Base-by-base conservation (phyloP, 169 alveolate genomes). In the Eimeria necatrix region DNA sequence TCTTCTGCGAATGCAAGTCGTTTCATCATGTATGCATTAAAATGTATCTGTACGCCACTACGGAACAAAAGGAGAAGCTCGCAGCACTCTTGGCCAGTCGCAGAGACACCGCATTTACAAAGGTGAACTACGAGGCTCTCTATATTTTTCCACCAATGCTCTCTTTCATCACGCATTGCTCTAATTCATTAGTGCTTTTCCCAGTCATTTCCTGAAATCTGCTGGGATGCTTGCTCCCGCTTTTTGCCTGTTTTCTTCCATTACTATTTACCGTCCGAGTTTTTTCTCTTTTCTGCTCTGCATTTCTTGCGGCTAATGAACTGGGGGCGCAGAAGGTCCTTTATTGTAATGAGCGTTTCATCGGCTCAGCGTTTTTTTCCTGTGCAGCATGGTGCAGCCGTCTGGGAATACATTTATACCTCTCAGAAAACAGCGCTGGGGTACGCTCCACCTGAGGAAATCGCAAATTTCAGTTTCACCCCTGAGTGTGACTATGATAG, bases 341-440 rank as follows among this genome's bases (percentile, higher is more conserved):
- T 2, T 32, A 32, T 2, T 32, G 41, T 32, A 32, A 0, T 32
- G 41, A 32, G 41, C 41, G 41, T 32, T 32, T 32, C 41, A 32
- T 32, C 41, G 41, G 41, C 41, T 32, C 41, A 32, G 41, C 12
- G 51, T 10, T 46, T 74, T 74, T 32, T 32, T 32, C 70, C 56
- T 41, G 16, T 64, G 60, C 93, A 86, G 93, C 70, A 9, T 59
- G 93, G 93, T 12, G 83, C 93, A n/a, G 61, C 81, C 32, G 93
- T 86, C 26, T 86, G 93, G 93, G 93, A 86, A n/a, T 86, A 86
- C 60, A 53, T 86, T 32, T 86, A 86, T 22, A 61, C 93, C 24
- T 24, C 84, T 20, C 49, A 49, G 70, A 86, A 64, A 59, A 56
- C 81, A 20, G 81, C 81, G 0, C 78, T 68, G n/a, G 78, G 46